phyloP scores from a whole-genome alignment of 129 eudicot species.

The Dittrichia graveolens region DNA sequence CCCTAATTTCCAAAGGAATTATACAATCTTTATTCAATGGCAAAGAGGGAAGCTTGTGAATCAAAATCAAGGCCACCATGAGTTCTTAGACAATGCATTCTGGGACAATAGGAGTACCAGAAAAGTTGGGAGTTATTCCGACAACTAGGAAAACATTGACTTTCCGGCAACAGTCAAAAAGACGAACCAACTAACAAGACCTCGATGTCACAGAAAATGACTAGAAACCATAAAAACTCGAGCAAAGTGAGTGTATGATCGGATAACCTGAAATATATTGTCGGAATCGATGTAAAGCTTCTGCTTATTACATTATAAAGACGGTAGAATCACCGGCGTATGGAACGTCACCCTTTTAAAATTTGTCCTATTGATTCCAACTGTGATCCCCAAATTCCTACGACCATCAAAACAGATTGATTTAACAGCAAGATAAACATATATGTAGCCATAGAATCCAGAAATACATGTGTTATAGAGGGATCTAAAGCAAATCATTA shows the following conservation, averaged over 20 bases:
- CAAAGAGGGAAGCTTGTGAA: background rate
- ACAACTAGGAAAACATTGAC: no score
- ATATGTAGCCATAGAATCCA: no score
- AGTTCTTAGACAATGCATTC: background rate
- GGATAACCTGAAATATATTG: no score
- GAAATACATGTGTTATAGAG: no score
- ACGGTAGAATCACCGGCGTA: background rate
- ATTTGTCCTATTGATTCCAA: background rate
- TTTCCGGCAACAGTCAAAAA: no score
- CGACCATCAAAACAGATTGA: background rate
- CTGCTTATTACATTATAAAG: no score
- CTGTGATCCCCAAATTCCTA: background rate
- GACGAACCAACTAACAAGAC: no score
- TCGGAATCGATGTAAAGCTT: no score
- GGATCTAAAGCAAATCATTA: no score
- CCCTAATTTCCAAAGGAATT: background rate
- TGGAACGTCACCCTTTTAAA: background rate
- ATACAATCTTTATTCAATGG: background rate
- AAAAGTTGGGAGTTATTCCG: background rate
- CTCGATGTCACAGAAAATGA: background rate
- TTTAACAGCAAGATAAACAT: background rate
- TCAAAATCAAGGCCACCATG: background rate
- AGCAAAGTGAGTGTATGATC: no score
- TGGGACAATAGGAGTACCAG: background rate
- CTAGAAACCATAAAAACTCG: no score